Evolutionary conservation across 2,329 filamentous ascomycete genomes (phyloP).

Genomic region (Didymella pomorum): DNA sequence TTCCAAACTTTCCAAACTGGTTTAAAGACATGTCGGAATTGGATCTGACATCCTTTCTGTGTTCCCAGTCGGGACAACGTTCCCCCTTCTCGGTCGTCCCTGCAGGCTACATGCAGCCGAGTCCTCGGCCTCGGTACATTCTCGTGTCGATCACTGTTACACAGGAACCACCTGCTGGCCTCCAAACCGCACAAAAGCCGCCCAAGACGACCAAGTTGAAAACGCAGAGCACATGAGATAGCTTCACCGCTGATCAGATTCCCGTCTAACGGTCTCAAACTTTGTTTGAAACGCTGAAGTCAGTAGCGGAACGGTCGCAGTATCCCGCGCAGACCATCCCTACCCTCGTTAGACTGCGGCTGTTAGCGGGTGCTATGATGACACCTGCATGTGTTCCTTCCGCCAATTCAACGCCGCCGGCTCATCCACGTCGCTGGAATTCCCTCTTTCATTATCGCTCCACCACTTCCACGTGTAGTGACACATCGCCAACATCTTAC

Average conservation of each 20-base stretch:
- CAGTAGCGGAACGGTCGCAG: slow-evolving; percentile 10
- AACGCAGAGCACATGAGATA: neutral
- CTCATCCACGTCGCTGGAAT: slow-evolving; percentile 24
- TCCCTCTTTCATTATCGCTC: slow-evolving; percentile 25
- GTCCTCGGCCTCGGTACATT: slow-evolving; percentile 8
- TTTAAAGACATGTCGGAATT: neutral
- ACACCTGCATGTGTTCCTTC: slow-evolving; percentile 19
- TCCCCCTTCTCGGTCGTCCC: neutral
- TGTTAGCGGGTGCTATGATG: slow-evolving; percentile 23
- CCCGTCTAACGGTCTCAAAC: neutral
- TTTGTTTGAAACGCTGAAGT: slow-evolving; percentile 7
- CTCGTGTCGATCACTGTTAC: slow-evolving; percentile 12
- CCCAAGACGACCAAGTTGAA: neutral
- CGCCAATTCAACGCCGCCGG: slow-evolving; percentile 18
- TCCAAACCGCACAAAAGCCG: neutral
- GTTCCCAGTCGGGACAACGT: slow-evolving; percentile 1
- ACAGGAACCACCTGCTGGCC: neutral
- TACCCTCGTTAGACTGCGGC: slow-evolving; percentile 13
- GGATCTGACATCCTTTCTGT: slow-evolving; percentile 1
- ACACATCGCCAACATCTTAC: slow-evolving; percentile 16
- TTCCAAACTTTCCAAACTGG: neutral
- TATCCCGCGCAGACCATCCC: slow-evolving; percentile 13
- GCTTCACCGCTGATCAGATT: neutral
- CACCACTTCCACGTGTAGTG: slow-evolving; percentile 18
- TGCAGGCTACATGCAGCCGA: slow-evolving; percentile 23